Evolutionary conservation across 2,329 filamentous ascomycete species (phyloP).

Genomic region (Apiospora malaysiana): DNA sequence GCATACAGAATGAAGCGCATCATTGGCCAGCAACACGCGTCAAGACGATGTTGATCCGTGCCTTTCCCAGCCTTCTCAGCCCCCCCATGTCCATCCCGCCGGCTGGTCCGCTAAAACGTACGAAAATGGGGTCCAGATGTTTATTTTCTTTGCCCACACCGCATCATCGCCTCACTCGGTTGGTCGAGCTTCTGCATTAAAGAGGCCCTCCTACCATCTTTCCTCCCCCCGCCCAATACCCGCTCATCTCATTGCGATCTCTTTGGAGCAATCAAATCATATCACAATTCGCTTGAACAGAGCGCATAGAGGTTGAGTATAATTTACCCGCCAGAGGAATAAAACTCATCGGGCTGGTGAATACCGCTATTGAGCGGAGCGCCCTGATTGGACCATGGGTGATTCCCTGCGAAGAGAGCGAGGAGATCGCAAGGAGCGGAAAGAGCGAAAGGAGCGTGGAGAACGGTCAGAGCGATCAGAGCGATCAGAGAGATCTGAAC

Average conservation of each 20-base stretch:
- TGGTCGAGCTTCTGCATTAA: neutral
- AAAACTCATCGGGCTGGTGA: too few relatives aligned
- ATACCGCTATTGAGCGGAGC: neutral
- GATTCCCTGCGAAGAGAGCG: too few relatives aligned
- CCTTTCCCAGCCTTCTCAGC: neutral
- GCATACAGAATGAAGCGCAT: neutral
- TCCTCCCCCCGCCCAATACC: neutral
- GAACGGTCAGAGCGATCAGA: too few relatives aligned
- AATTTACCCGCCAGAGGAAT: neutral
- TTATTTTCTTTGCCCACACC: slow-evolving; percentile 16
- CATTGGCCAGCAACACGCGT: slow-evolving; percentile 2
- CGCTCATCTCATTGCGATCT: slow-evolving; percentile 1
- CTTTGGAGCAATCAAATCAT: neutral
- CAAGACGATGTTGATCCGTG: neutral
- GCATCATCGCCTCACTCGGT: neutral
- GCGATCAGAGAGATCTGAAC: neutral
- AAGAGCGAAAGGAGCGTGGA: too few relatives aligned
- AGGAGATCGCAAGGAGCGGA: too few relatives aligned
- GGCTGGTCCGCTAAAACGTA: neutral
- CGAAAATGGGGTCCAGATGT: slow-evolving; percentile 12
- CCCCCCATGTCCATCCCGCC: neutral
- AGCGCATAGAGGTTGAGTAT: neutral
- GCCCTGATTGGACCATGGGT: too few relatives aligned
- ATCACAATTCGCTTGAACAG: neutral
- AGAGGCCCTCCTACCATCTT: neutral